Percentiles rank a stretch among this genome's conserved stretches.
These are phyloP conservation scores for Paraphoma chrysanthemicola DNA, from an alignment of 2,329 filamentous ascomycete species.

Conservation along the genomic window DNA sequence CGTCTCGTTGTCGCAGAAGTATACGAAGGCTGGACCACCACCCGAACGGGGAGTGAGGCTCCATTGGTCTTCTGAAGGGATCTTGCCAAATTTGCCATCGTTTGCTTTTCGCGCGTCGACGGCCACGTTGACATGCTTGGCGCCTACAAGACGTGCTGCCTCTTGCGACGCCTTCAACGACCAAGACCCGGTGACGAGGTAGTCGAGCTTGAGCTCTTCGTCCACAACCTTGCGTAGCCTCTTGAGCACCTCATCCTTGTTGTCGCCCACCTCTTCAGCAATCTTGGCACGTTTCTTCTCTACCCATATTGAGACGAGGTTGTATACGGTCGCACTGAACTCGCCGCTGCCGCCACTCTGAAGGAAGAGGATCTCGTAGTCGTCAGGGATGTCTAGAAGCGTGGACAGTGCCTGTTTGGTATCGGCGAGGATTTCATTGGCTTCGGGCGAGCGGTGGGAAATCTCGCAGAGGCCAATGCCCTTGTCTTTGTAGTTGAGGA, in stretches of 20 bases:
- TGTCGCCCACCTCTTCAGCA: slow-evolving; percentile 60
- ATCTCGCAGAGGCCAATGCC: slow-evolving; percentile 90
- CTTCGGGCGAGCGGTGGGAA: slow-evolving; percentile 83
- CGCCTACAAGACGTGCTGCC: slow-evolving; percentile 76
- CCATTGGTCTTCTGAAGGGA: slow-evolving; percentile 80
- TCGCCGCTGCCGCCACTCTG: slow-evolving; percentile 85
- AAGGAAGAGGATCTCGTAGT: slow-evolving; percentile 89
- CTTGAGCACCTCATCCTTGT: slow-evolving; percentile 64
- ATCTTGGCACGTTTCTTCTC: slow-evolving; percentile 69
- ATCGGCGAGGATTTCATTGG: slow-evolving; percentile 78
- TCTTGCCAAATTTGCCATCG: slow-evolving; percentile 83
- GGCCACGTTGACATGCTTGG: slow-evolving; percentile 81
- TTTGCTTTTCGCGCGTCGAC: slow-evolving; percentile 69
- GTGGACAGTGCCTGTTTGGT: slow-evolving; percentile 75
- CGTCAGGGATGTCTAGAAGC: slow-evolving; percentile 81
- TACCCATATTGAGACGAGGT: slow-evolving; percentile 84
- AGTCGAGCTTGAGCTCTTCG: slow-evolving; percentile 80
- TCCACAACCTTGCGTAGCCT: slow-evolving; percentile 70
- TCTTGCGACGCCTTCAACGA: slow-evolving; percentile 89
- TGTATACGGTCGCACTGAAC: slow-evolving; percentile 84
- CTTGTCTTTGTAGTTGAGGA: slow-evolving; percentile 81
- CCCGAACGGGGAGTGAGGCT: slow-evolving; percentile 68
- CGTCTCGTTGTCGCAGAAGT: slow-evolving; percentile 94
- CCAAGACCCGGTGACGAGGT: slow-evolving; percentile 90
- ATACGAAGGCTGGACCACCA: slow-evolving; percentile 71